Percentiles rank a stretch among this genome's conserved stretches.
Conservation (phyloP, 148 eudicot species). For the Nepenthes gracilis region DNA sequence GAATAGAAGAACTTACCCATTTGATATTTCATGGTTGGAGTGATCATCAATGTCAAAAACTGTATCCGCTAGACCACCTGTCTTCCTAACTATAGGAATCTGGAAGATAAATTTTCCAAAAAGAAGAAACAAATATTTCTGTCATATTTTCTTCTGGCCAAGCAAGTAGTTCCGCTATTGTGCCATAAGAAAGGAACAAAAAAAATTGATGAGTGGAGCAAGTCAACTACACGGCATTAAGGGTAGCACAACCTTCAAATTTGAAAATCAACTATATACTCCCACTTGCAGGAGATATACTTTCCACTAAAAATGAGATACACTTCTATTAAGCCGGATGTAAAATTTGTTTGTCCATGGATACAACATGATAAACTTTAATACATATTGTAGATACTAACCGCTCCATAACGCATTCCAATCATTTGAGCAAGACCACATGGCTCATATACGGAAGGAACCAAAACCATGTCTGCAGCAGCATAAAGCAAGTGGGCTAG, state of each 20-base stretch:
- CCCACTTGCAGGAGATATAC: too few relatives aligned
- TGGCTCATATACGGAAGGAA: constrained; percentile 85
- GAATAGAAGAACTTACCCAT: constrained; percentile 42
- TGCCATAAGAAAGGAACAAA: too few relatives aligned
- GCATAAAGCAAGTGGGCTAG: constrained; percentile 89
- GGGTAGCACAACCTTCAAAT: too few relatives aligned
- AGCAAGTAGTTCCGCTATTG: too few relatives aligned
- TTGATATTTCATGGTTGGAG: constrained; percentile 40
- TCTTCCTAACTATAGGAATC: constrained; percentile 79
- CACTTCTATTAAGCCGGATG: too few relatives aligned
- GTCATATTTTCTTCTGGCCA: too few relatives aligned
- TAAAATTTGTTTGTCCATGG: not conserved
- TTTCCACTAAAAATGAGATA: too few relatives aligned
- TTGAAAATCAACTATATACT: too few relatives aligned
- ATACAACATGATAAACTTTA: not conserved
- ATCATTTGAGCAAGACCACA: constrained; percentile 91
- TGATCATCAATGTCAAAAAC: constrained; percentile 75
- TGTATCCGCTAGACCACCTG: constrained; percentile 93
- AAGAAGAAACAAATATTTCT: not conserved
- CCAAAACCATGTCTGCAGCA: constrained; percentile 82
- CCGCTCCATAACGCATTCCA: constrained; percentile 94
- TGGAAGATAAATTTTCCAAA: constrained; percentile 11
- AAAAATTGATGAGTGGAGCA: too few relatives aligned
- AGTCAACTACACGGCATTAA: too few relatives aligned
- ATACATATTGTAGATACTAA: constrained; percentile 12